Evolutionary conservation across 768 basidiomycete genomes (phyloP), one percentile per base, ranked within the genome.

Genomic region (Boletus vinaceobasis): DNA sequence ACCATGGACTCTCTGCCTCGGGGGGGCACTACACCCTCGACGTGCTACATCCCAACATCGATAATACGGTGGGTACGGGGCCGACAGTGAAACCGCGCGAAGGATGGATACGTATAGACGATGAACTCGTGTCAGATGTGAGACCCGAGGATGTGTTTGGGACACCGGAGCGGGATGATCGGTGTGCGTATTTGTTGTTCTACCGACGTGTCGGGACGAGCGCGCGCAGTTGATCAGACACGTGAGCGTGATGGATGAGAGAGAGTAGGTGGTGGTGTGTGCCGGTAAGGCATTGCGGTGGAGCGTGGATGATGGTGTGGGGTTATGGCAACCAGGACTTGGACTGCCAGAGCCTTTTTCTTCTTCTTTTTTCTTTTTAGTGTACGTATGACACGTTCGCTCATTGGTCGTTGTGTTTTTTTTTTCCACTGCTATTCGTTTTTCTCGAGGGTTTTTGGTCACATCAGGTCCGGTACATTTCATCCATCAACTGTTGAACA

Each of bases 11-110:
- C 29, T 90, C 90, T 7, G 93, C 96, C 0, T 86, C 87, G 1
- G 93, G 94, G 3, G 96, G 96, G 1, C 96, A 98, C 71, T 98
- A 98, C 74, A 98, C 95, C 3, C 82, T 96, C 44, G 89, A 93
- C 63, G 88, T 95, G 10, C 75, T 95, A 2, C 87, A 91, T 61
- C 88, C 87, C 3, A 81, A 81, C 59, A 78, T 85, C 35, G 82
- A 79, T 68, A 73, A 78, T 10, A 65, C 58, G 52, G 43, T 49
- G n/a, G 50, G 52, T 5, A 31, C 40, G 9, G 62, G 62, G 37
- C 47, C 58, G 17, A 54, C 44, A 6, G 52, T 56, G 9, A 67
- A 61, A 27, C 73, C 77, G 2, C 76, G 79, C 6, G 85, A 89
- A 53, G 86, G 83, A 10, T 98, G 96, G 96, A 78, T 97, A 56